A percentile compares a stretch with the other conserved stretches of the same genome.
phyloP scores from a whole-genome alignment of 495 filamentous ascomycete genomes.

The Saxophila tyrrhenica region DNA sequence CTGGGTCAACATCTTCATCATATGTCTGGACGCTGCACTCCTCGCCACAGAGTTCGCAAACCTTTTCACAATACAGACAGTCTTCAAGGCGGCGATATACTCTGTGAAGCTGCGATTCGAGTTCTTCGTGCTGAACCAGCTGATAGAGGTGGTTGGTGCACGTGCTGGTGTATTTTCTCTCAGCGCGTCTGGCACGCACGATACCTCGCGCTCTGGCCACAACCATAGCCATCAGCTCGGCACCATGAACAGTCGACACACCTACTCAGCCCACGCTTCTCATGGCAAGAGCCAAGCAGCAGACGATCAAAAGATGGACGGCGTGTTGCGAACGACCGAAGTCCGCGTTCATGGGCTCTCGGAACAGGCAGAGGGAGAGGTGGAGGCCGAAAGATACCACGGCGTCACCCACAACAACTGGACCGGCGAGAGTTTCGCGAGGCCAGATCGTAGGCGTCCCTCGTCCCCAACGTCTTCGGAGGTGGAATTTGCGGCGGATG shows the following conservation, averaged over 20 bases:
- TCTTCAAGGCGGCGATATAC: slow-evolving; percentile 16
- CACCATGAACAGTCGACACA: not conserved
- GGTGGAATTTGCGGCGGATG: not conserved
- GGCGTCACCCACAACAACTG: not conserved
- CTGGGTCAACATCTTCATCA: slow-evolving; percentile 20
- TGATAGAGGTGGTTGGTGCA: slow-evolving; percentile 7
- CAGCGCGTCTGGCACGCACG: not conserved
- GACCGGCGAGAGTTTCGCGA: not conserved
- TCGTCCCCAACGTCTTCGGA: not conserved
- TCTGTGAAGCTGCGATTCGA: slow-evolving; percentile 22
- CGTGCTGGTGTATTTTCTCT: not conserved
- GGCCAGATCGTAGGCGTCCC: not conserved
- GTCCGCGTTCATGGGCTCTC: not conserved
- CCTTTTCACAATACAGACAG: slow-evolving; percentile 11
- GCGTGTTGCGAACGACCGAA: not conserved
- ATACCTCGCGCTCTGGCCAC: not conserved
- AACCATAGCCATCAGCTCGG: not conserved
- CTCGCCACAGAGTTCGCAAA: slow-evolving; percentile 15
- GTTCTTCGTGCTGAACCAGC: slow-evolving; percentile 16
- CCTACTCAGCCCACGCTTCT: not conserved
- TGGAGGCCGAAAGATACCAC: not conserved
- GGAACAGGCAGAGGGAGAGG: not conserved
- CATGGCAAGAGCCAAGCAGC: not conserved
- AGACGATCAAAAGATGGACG: not conserved
- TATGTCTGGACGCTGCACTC: slow-evolving; percentile 17